A percentile compares a stretch with the other conserved stretches of the same genome.
phyloP scores from a whole-genome alignment of 768 basidiomycete species.

The Cyclocybe cylindracea region DNA sequence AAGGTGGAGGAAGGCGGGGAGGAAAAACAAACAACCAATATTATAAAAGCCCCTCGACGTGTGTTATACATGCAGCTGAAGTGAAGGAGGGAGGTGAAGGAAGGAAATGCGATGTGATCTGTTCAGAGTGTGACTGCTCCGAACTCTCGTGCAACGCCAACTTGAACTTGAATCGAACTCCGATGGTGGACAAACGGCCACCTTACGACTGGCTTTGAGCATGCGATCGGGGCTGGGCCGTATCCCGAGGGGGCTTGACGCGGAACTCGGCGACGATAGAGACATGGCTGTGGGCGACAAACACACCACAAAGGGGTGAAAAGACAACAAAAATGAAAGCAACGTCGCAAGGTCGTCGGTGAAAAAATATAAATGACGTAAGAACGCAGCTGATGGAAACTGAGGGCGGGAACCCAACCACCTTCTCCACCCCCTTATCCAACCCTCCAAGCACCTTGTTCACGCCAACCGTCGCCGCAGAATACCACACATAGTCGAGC shows the following conservation, averaged over 20 bases:
- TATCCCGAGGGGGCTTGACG: conserved; percentile 68
- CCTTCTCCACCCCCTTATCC: conserved; percentile 75
- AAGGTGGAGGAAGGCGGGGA: conserved; percentile 2
- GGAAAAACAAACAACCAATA: conserved; percentile 16
- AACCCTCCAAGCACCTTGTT: conserved; percentile 89
- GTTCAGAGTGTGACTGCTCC: conserved; percentile 3
- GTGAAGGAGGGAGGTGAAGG: conserved; percentile 8
- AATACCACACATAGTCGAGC: conserved; percentile 96
- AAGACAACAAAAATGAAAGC: background rate
- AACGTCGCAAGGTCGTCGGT: background rate
- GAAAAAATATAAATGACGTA: background rate
- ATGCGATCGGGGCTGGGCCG: conserved; percentile 14
- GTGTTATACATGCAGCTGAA: conserved; percentile 18
- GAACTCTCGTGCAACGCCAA: conserved; percentile 3
- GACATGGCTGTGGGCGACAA: conserved; percentile 55
- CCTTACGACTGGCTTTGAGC: background rate
- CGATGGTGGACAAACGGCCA: conserved; percentile 3
- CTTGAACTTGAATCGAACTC: background rate
- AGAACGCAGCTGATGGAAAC: conserved; percentile 89
- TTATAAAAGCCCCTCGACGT: conserved; percentile 20
- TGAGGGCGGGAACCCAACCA: conserved; percentile 94
- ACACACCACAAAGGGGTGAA: conserved; percentile 83
- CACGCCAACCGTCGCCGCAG: conserved; percentile 67
- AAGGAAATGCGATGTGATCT: conserved; percentile 24
- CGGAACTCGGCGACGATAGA: conserved; percentile 76